A percentile compares a stretch with the other conserved stretches of the same genome.
These are phyloP conservation scores for Datura wrightii DNA, from an alignment of 257 asterid genomes.

Conservation along the genomic window DNA sequence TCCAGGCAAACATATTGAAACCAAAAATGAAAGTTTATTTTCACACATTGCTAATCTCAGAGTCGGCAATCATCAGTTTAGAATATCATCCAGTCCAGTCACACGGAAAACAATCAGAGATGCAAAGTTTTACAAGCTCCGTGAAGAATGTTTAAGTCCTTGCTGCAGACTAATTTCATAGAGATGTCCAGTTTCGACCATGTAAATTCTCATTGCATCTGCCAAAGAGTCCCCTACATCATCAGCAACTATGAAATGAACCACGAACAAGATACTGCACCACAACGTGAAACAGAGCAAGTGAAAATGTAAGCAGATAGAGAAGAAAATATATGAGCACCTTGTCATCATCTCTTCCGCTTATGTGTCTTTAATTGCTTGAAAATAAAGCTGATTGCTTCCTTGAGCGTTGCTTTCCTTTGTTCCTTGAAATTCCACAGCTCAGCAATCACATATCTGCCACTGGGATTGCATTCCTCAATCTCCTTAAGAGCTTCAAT, in stretches of 20 bases:
- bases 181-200: not conserved
- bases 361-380: constrained; percentile 42
- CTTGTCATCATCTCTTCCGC: constrained; percentile 36
- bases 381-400: constrained; percentile 44
- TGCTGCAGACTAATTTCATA: not conserved
- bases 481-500: constrained; percentile 39
- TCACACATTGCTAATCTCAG: not conserved
- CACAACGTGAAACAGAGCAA: not conserved
- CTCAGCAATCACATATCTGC: constrained; percentile 50
- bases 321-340: not conserved
- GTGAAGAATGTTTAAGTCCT: too few species aligned
- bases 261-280: not conserved
- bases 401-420: constrained; percentile 52
- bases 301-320: not conserved
- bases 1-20: too few species aligned
- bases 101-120: not conserved
- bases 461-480: constrained; percentile 50
- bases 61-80: not conserved
- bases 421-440: constrained; percentile 50
- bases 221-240: not conserved
- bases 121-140: not conserved
- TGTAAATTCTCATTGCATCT: not conserved
- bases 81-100: not conserved
- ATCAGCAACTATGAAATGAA: not conserved
- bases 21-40: not conserved